These are phyloP conservation scores for Russula virescens DNA, from an alignment of 768 basidiomycete genomes.

Conservation along the genomic window DNA sequence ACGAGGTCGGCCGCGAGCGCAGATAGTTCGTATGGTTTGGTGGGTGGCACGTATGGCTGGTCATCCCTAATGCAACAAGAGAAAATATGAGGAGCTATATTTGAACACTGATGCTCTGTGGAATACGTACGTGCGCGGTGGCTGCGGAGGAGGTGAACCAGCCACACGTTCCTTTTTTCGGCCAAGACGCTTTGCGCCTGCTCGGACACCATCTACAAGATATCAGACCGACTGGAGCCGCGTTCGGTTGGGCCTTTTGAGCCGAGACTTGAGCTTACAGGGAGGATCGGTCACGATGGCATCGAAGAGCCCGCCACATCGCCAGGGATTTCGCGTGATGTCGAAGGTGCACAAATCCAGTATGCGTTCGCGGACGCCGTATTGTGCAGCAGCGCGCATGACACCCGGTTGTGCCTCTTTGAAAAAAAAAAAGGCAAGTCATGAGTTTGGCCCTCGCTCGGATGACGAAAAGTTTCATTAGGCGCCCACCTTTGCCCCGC, in stretches of 20 bases:
- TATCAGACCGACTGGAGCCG: not conserved
- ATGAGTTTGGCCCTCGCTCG: not conserved
- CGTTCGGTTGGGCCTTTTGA: too few species aligned
- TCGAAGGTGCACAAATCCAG: conserved; percentile 90
- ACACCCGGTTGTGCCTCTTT: conserved; percentile 57
- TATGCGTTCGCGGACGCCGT: conserved; percentile 66
- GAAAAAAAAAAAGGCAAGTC: not conserved
- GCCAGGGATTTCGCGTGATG: conserved; percentile 83
- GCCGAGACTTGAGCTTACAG: conserved; percentile 53
- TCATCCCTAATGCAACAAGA: conserved; percentile 36
- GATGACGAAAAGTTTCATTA: too few species aligned
- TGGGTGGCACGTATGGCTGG: conserved; percentile 81
- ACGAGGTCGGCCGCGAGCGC: conserved; percentile 79
- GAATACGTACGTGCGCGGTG: conserved; percentile 36
- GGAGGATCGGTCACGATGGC: conserved; percentile 94
- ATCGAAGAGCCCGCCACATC: conserved; percentile 86
- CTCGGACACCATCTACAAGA: conserved; percentile 80
- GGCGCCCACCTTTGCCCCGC: conserved; percentile 72
- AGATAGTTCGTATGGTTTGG: conserved; percentile 87
- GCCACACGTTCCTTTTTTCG: conserved; percentile 47
- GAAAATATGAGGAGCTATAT: conserved; percentile 4
- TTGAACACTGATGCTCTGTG: not conserved
- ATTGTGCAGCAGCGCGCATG: conserved; percentile 75
- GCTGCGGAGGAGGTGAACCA: conserved; percentile 23
- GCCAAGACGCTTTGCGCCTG: conserved; percentile 78